A percentile compares a stretch with the other conserved stretches of the same genome.
Evolutionary conservation across 306 rosid genomes (phyloP).

Genomic region (Begonia masoniana): DNA sequence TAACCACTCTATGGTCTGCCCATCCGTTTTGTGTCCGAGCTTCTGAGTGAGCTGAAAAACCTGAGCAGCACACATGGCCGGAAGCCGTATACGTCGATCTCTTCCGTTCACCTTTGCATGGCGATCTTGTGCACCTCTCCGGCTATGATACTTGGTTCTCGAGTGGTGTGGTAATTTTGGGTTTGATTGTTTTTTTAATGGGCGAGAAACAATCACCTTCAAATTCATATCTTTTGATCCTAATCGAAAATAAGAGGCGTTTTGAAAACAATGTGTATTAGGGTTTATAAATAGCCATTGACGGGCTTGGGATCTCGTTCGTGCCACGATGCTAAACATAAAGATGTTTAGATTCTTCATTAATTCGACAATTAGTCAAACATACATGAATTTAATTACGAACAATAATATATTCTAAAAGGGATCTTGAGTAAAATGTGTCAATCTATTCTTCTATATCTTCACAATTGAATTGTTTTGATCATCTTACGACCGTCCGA

Average conservation of each 20-base stretch:
- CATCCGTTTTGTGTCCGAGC: slow-evolving; percentile 31
- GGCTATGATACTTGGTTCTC: neutral
- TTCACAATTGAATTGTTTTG: too few species aligned
- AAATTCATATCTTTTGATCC: slow-evolving; percentile 5
- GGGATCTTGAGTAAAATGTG: too few species aligned
- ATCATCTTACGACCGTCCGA: neutral
- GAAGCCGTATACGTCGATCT: slow-evolving; percentile 24
- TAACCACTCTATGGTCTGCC: slow-evolving; percentile 48
- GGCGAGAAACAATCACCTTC: neutral
- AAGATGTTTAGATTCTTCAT: neutral
- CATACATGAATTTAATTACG: neutral
- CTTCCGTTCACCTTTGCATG: slow-evolving; percentile 20
- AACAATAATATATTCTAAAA: too few species aligned
- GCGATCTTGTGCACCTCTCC: slow-evolving; percentile 11
- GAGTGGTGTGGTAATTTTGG: neutral
- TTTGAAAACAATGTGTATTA: neutral
- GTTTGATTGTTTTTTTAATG: neutral
- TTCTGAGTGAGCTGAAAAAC: slow-evolving; percentile 33
- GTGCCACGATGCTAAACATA: neutral
- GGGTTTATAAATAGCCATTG: neutral
- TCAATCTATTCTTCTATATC: too few species aligned
- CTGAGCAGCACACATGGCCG: slow-evolving; percentile 28
- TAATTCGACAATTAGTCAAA: neutral
- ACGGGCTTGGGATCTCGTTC: neutral
- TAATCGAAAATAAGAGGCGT: neutral